Evolutionary conservation across 192 early-diverging fungal species (phyloP), one percentile per base, ranked within the genome.

Genomic region (Coemansia sp.): DNA sequence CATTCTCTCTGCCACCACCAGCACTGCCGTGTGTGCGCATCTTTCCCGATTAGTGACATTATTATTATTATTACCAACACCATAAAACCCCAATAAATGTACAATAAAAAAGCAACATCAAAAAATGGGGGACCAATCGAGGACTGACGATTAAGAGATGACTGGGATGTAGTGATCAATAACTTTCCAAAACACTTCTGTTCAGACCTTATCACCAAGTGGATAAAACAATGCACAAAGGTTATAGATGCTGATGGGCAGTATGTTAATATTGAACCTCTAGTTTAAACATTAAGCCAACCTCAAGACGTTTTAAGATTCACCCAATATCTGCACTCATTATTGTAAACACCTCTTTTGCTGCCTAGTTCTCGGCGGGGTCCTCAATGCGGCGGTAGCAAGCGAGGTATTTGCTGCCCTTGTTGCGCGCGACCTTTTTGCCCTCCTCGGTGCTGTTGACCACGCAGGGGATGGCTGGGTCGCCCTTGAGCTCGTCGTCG

Each of bases 391-490:
- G 85, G 54, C 88, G 84, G 67, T 89, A 94, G 76, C 91, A 92
- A 36, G 96, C 96, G 64, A 98, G 77, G 65, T 89, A 96, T 79
- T 99, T 99, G 74, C 89, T 88, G 43, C 98, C 98, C 63, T 93
- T 87, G 85, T 99, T 99, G 25, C 98, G 83, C 32, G 86, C 95
- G 10, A 99, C 98, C 79, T 99, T 99, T 68, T 96, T 96, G 14
- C 96, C 96, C 74, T 98, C 98, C 84, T 99, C 98, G 17, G 98
- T 99, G 56, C 93, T 93, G 56, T 86, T 86, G 67, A 92, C 83
- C 7, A 95, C 94, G 59, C 91, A 90, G 27, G 85, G 84, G 19
- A 96, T 86, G 43, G 91, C 96, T 20, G 94, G 92, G 83, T 99
- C 98, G 41, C 73, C 77, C 31, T 88, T 86, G 53, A 88, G 69